Percentiles rank a stretch among this genome's conserved stretches.
Conservation (phyloP, 495 filamentous ascomycete species). For the Xylaria bambusicola region DNA sequence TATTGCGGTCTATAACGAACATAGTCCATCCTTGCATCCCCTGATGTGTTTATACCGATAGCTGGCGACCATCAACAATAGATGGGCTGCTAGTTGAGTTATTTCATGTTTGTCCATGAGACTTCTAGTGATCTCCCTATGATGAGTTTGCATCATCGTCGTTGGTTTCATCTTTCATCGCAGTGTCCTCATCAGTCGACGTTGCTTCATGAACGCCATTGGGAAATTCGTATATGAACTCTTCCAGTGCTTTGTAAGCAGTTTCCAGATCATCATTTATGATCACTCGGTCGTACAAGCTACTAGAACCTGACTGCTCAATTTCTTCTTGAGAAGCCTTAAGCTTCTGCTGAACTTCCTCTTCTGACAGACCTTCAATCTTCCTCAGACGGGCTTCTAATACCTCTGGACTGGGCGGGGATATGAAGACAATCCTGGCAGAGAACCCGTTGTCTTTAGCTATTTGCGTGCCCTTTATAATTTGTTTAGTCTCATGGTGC, state of each 20-base stretch:
- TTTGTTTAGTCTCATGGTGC: slow-evolving; percentile 19
- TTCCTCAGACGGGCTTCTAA: slow-evolving; percentile 64
- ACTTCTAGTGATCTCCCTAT: background rate
- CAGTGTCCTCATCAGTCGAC: slow-evolving; percentile 15
- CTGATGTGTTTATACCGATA: no score
- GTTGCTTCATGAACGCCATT: slow-evolving; percentile 21
- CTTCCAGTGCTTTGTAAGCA: slow-evolving; percentile 46
- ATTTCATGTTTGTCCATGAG: no score
- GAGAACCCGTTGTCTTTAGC: slow-evolving; percentile 69
- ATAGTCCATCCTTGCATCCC: no score
- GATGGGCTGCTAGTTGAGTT: background rate
- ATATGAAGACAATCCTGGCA: slow-evolving; percentile 72
- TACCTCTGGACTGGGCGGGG: slow-evolving; percentile 63
- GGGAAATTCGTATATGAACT: slow-evolving; percentile 27
- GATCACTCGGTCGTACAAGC: slow-evolving; percentile 66
- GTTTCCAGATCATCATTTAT: slow-evolving; percentile 72
- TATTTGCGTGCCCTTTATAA: slow-evolving; percentile 65
- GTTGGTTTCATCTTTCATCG: slow-evolving; percentile 20
- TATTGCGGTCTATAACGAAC: background rate
- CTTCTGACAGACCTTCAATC: slow-evolving; percentile 61
- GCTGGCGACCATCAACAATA: background rate
- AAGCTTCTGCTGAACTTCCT: slow-evolving; percentile 60
- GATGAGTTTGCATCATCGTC: slow-evolving; percentile 16
- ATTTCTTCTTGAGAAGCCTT: slow-evolving; percentile 65
- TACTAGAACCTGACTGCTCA: slow-evolving; percentile 62